A percentile compares a stretch with the other conserved stretches of the same genome.
Evolutionary conservation across 805 yeast species (phyloP).

Genomic region (Candida ficus): DNA sequence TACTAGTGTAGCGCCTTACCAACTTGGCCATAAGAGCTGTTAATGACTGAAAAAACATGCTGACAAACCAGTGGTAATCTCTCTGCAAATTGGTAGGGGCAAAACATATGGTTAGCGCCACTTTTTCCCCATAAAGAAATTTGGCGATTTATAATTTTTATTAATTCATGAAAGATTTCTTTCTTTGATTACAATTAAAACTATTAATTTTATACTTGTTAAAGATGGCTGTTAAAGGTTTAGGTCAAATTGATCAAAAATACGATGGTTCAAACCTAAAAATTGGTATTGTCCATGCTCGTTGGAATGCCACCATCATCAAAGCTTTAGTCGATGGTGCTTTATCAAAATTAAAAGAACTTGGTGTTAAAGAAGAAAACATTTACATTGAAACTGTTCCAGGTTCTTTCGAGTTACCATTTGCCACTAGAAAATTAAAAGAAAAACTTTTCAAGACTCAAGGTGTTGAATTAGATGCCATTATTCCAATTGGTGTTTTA

Average conservation of each 20-base stretch:
- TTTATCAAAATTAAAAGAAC: conserved; percentile 44
- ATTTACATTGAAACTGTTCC: conserved; percentile 85
- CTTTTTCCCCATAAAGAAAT: no score
- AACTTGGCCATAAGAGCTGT: conserved; percentile 50
- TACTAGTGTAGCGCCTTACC: conserved; percentile 85
- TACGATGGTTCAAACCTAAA: conserved; percentile 67
- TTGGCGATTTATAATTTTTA: not conserved
- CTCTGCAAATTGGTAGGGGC: not conserved
- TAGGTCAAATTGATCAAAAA: conserved; percentile 64
- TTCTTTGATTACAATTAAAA: not conserved
- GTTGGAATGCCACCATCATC: conserved; percentile 85
- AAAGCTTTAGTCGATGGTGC: conserved; percentile 80
- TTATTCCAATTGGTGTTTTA: conserved; percentile 89
- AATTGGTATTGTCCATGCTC: conserved; percentile 88
- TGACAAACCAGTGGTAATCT: not conserved
- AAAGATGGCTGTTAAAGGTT: conserved; percentile 76
- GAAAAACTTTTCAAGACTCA: conserved; percentile 35
- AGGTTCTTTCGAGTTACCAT: conserved; percentile 92
- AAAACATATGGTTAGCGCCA: not conserved
- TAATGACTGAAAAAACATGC: not conserved
- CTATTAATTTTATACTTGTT: no score
- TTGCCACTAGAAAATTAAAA: conserved; percentile 54
- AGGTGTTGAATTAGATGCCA: conserved; percentile 64
- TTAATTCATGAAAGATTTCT: no score
- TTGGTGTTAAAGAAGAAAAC: conserved; percentile 73